Conservation (phyloP, 352 stramenopile species). For the Globisporangium paroecandrum region DNA sequence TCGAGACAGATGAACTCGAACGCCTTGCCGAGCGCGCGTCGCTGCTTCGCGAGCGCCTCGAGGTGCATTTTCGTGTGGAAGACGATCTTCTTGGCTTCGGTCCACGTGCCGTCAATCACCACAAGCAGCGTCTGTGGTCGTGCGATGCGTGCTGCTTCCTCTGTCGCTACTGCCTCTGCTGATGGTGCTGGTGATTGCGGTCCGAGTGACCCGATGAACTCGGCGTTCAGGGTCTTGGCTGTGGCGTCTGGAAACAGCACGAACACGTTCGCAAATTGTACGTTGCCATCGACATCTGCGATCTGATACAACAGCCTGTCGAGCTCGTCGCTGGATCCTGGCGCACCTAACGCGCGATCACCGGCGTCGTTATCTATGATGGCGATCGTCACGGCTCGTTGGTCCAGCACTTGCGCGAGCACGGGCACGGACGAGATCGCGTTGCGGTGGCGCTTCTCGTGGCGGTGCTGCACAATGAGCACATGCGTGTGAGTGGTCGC, state of each 20-base stretch:
- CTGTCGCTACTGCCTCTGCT: neutral
- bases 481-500: conserved; percentile 34
- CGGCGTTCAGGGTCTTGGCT: conserved; percentile 25
- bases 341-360: conserved; percentile 6
- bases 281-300: neutral
- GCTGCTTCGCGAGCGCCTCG: conserved; percentile 26
- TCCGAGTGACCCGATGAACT: conserved; percentile 9
- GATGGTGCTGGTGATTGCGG: neutral
- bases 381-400: conserved; percentile 38
- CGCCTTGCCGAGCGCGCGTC: conserved; percentile 17
- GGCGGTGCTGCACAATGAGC: conserved; percentile 57
- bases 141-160: neutral
- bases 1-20: conserved; percentile 58
- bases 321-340: conserved; percentile 20
- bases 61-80: conserved; percentile 43
- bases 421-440: conserved; percentile 71
- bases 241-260: conserved; percentile 43
- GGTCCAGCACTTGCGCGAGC: conserved; percentile 42
- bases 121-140: conserved; percentile 34
- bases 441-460: conserved; percentile 49
- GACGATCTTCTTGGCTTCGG: conserved; percentile 77
- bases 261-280: conserved; percentile 26
- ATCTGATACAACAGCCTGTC: conserved; percentile 33
- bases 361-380: conserved; percentile 26
- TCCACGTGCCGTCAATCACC: conserved; percentile 78